These are phyloP conservation scores for Acacia confusa DNA, from an alignment of 306 rosid species.

Conservation along the genomic window DNA sequence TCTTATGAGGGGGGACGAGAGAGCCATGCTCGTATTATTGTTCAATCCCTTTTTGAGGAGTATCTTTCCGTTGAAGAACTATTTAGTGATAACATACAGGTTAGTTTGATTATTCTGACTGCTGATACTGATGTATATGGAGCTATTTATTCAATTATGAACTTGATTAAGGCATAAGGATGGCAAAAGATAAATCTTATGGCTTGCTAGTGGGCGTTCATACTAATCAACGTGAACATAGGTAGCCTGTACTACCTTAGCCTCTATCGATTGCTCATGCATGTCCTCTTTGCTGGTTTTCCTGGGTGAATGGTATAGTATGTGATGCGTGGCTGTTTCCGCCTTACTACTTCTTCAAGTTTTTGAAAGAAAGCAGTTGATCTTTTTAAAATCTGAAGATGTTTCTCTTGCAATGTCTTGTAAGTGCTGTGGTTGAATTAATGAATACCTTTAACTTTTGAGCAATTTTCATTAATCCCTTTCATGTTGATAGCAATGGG, in stretches of 20 bases:
- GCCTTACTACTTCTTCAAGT: conserved; percentile 17
- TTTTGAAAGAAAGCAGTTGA: not conserved
- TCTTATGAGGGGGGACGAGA: conserved; percentile 99
- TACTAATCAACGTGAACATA: not conserved
- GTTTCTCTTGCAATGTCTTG: not conserved
- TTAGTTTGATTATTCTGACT: conserved; percentile 38
- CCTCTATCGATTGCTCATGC: not conserved
- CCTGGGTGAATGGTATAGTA: not conserved
- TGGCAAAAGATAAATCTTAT: not conserved
- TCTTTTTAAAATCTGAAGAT: not conserved
- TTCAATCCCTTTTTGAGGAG: conserved; percentile 94
- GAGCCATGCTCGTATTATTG: conserved; percentile 90
- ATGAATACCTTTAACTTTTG: not conserved
- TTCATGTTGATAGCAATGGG: not conserved
- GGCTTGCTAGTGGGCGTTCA: not conserved
- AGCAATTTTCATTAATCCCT: not conserved
- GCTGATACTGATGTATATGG: conserved; percentile 25
- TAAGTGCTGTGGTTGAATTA: not conserved
- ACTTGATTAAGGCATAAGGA: not conserved
- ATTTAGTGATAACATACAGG: conserved; percentile 96
- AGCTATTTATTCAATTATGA: conserved; percentile 7
- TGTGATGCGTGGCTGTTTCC: not conserved
- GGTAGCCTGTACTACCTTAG: not conserved
- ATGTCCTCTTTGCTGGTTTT: not conserved
- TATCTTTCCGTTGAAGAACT: conserved; percentile 90